A percentile compares a stretch with the other conserved stretches of the same genome.
phyloP scores from a whole-genome alignment of 345 rosid genomes.

The Salix brachista region DNA sequence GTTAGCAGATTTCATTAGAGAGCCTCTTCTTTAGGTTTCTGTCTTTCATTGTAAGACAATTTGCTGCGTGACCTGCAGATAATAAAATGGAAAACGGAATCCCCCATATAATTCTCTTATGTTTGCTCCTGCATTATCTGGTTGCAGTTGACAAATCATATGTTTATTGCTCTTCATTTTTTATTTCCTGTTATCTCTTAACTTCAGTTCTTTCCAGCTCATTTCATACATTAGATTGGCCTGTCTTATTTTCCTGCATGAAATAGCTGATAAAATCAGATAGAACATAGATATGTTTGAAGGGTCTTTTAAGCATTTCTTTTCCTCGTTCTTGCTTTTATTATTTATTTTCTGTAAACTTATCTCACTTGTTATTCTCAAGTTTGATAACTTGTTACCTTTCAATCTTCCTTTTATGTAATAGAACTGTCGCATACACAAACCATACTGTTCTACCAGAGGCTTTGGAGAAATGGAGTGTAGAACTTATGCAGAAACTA shows the following conservation, averaged over 20 bases:
- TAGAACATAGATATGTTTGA: neutral
- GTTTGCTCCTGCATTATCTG: neutral
- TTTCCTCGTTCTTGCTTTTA: neutral
- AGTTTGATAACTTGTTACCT: slow-evolving; percentile 6
- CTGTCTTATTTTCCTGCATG: neutral
- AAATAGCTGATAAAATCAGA: neutral
- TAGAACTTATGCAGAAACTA: slow-evolving; percentile 70
- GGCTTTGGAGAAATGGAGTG: slow-evolving; percentile 87
- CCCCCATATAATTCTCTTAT: neutral
- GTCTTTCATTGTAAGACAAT: neutral
- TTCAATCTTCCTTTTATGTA: slow-evolving; percentile 11
- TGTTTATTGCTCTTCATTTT: neutral
- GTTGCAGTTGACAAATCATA: neutral
- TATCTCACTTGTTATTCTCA: neutral
- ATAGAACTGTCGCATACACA: slow-evolving; percentile 77
- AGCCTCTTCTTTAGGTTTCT: neutral
- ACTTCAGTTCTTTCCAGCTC: neutral
- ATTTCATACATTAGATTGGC: neutral
- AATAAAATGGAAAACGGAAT: neutral
- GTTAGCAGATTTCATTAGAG: neutral
- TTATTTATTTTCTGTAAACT: neutral
- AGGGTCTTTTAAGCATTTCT: neutral
- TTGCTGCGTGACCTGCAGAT: neutral
- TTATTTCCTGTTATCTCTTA: neutral
- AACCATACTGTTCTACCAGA: slow-evolving; percentile 85